Evolutionary conservation across 176 grass and related monocot genomes (phyloP), one percentile per base, ranked within the genome.

Genomic region (Saccharum officinarum): DNA sequence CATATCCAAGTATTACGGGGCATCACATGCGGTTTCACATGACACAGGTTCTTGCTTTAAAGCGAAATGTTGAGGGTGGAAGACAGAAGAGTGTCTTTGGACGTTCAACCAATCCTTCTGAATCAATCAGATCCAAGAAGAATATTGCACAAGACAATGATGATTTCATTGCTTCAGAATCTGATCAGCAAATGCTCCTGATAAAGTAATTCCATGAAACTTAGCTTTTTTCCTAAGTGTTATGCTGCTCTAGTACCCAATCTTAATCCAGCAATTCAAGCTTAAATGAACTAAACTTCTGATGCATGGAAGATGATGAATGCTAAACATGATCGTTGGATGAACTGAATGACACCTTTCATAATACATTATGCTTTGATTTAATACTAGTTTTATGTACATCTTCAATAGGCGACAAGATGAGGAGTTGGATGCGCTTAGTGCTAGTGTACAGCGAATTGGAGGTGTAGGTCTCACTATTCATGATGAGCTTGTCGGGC

Each of bases 111-210:
- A 87, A 49, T 77, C 88, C 82, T 86, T 89, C 89, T 71, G 86
- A 92, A 81, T 76, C 81, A 71, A 85, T 76, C 49, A 95, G 87
- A 91, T 87, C 81, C 45, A 94, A 92, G 41, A 81, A 95, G 62
- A 89, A 91, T 71, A 72, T 80, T 61, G 45, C 67, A 18, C 47
- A 82, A 82, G 88, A 92, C 55, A 91, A 91, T 44, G 89, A 96
- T 59, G 91, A 98, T 55, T 96, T 98, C 78, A 98, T 98, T 76
- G 78, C 97, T 65, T 96, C 92, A 91, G 97, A 96, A 94, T 98
- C 97, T 68, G 97, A 98, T 90, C 93, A 89, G 11, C 97, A 98
- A 79, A 86, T 86, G 73, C 93, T 98, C n/a, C 88, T 98, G 33
- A 95, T 98, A 60, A 98, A 91, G 93, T 96, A 92, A 89, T 26